These are phyloP conservation scores for Tilletia indica DNA, from an alignment of 1,284 basidiomycete genomes.

Conservation along the genomic window DNA sequence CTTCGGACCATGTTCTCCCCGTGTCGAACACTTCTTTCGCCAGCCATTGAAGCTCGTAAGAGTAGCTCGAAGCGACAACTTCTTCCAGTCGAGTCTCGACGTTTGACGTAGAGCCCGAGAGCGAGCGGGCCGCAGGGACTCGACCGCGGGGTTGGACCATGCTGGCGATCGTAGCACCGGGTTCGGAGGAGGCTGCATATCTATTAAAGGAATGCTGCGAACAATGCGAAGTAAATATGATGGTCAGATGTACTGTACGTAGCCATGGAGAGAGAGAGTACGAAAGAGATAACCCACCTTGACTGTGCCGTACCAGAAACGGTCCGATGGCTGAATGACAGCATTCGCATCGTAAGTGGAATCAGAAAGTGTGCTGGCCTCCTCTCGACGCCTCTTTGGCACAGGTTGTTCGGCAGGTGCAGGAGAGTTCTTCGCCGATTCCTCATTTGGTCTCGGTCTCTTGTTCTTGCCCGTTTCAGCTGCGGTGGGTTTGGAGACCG, in stretches of 20 bases:
- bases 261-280: too few relatives aligned
- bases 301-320: constrained; percentile 47
- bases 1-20: background rate
- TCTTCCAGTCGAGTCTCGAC: constrained; percentile 26
- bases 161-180: constrained; percentile 33
- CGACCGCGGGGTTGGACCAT: constrained; percentile 36
- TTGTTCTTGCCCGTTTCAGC: too few relatives aligned
- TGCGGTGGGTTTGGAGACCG: too few relatives aligned
- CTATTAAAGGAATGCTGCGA: constrained; percentile 37
- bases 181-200: constrained; percentile 23
- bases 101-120: background rate
- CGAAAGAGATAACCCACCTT: constrained; percentile 24
- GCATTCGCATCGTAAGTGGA: background rate
- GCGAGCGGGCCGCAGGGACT: constrained; percentile 20
- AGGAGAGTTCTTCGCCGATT: too few relatives aligned
- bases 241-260: background rate
- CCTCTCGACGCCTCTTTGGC: background rate
- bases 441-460: too few relatives aligned
- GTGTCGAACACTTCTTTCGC: constrained; percentile 16
- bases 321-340: constrained; percentile 25
- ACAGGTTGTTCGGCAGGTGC: too few relatives aligned
- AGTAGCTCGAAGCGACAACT: constrained; percentile 45
- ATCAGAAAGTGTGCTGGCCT: background rate
- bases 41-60: constrained; percentile 48
- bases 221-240: background rate